Percentiles rank a stretch among this genome's conserved stretches.
Evolutionary conservation across 768 basidiomycete species (phyloP).

Genomic region (Xanthoconium purpureum): DNA sequence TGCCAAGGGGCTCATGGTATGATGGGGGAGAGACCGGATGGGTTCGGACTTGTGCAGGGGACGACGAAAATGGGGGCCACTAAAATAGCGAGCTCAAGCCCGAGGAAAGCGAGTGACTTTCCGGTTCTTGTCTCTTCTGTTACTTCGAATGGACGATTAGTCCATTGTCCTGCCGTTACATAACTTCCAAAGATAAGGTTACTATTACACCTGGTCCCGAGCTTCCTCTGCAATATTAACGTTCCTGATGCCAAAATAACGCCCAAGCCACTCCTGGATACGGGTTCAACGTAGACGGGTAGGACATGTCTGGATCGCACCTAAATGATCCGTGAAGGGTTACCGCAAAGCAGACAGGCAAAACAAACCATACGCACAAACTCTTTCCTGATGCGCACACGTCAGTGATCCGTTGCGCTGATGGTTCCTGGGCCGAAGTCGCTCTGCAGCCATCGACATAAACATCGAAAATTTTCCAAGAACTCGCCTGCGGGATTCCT

Average conservation of each 20-base stretch:
- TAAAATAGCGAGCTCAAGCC: slow-evolving; percentile 14
- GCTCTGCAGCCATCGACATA: slow-evolving; percentile 13
- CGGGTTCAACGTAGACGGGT: not conserved
- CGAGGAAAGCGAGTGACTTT: slow-evolving; percentile 19
- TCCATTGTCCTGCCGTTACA: slow-evolving; percentile 19
- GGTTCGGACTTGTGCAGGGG: not conserved
- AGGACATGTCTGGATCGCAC: not conserved
- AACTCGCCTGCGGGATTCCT: slow-evolving; percentile 11
- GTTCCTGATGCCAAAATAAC: slow-evolving; percentile 11
- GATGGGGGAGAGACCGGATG: not conserved
- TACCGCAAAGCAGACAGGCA: not conserved
- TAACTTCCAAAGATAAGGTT: slow-evolving; percentile 25
- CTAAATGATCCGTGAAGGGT: not conserved
- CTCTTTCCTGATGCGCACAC: not conserved
- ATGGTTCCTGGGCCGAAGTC: slow-evolving; percentile 24
- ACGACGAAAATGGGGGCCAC: not conserved
- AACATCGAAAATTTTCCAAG: slow-evolving; percentile 14
- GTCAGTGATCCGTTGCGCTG: slow-evolving; percentile 14
- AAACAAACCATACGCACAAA: not conserved
- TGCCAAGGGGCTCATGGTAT: not conserved
- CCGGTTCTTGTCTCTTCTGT: slow-evolving; percentile 20
- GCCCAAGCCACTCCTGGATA: not conserved
- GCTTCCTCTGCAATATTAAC: slow-evolving; percentile 15
- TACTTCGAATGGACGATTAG: slow-evolving; percentile 14
- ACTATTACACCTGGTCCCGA: slow-evolving; percentile 17